Evolutionary conservation across 2,329 filamentous ascomycete genomes (phyloP).

Genomic region (Tolypocladium ophioglossoides): DNA sequence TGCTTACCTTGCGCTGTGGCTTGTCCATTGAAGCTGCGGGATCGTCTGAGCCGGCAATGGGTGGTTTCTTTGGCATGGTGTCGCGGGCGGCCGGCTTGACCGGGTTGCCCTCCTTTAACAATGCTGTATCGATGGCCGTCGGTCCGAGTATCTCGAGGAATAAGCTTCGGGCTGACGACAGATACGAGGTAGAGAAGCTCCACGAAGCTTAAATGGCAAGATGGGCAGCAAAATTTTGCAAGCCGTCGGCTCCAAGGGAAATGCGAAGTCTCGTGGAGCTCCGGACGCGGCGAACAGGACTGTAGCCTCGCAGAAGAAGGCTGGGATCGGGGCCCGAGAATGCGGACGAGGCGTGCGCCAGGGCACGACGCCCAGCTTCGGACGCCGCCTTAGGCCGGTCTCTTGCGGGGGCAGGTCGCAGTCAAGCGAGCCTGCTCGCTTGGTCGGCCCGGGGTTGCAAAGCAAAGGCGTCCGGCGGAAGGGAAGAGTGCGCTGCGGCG

Average conservation of each 20-base stretch:
- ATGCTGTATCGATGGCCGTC: too few relatives aligned
- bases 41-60: background rate
- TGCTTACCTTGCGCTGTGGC: background rate
- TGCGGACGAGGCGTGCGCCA: background rate
- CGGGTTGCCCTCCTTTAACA: background rate
- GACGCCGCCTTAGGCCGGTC: too few relatives aligned
- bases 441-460: too few relatives aligned
- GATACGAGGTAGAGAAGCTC: background rate
- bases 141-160: too few relatives aligned
- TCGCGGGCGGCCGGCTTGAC: background rate
- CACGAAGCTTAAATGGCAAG: background rate
- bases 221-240: background rate
- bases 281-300: background rate
- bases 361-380: too few relatives aligned
- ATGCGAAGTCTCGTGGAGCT: background rate
- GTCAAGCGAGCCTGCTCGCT: background rate
- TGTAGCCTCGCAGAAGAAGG: background rate
- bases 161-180: background rate
- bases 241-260: background rate
- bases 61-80: background rate
- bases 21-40: constrained; percentile 1
- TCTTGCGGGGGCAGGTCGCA: too few relatives aligned
- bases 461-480: too few relatives aligned
- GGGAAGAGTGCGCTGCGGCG: too few relatives aligned
- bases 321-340: background rate